phyloP scores from a whole-genome alignment of 2,329 filamentous ascomycete genomes.

The Fonsecaea multimorphosa region DNA sequence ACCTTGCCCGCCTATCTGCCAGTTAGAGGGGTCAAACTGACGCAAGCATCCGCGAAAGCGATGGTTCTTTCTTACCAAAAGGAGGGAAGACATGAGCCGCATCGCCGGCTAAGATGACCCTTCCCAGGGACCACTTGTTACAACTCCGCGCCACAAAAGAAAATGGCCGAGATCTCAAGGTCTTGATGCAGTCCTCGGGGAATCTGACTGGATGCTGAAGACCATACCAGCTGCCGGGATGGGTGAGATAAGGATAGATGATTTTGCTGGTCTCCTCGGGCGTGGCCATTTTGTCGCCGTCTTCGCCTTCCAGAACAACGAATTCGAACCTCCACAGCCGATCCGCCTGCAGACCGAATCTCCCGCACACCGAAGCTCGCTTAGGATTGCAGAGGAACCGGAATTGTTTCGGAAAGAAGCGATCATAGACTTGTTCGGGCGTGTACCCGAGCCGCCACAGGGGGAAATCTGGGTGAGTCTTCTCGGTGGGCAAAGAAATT shows the following conservation, averaged over 20 bases:
- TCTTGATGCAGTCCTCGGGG: conserved; percentile 41
- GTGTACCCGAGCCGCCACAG: conserved; percentile 42
- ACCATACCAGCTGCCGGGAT: conserved; percentile 41
- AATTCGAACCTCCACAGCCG: conserved; percentile 47
- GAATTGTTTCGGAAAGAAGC: conserved; percentile 43
- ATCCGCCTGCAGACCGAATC: conserved; percentile 42
- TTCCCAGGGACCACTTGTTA: conserved; percentile 39
- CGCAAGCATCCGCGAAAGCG: background rate
- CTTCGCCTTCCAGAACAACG: conserved; percentile 45
- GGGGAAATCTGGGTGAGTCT: conserved; percentile 42
- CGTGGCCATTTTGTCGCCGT: conserved; percentile 42
- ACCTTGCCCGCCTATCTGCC: conserved; percentile 46
- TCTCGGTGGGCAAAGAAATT: conserved; percentile 39
- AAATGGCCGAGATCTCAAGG: conserved; percentile 40
- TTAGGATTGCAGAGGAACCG: conserved; percentile 42
- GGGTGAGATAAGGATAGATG: conserved; percentile 42
- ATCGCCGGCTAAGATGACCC: conserved; percentile 40
- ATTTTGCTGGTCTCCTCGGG: conserved; percentile 37
- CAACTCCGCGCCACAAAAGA: conserved; percentile 39
- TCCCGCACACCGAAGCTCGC: conserved; percentile 40
- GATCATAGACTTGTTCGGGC: conserved; percentile 41
- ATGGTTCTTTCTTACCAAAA: conserved; percentile 35
- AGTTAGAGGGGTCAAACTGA: background rate
- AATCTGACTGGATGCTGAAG: conserved; percentile 32
- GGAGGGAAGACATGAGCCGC: conserved; percentile 43